Evolutionary conservation across 805 yeast species (phyloP).

Genomic region (Ogataea neopini): DNA sequence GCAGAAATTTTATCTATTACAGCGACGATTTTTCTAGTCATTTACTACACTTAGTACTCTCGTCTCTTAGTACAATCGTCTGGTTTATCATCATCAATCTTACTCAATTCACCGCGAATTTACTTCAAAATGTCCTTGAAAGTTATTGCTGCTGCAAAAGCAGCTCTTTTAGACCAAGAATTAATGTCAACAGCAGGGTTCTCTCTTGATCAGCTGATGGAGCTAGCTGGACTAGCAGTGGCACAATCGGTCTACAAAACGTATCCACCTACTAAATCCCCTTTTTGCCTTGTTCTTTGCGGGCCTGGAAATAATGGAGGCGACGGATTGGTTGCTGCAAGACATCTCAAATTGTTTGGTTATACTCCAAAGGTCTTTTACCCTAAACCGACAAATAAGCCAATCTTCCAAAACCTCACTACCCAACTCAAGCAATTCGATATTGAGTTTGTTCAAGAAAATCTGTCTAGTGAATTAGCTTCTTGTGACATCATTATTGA

Average conservation of each 20-base stretch:
- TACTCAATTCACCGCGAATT: not conserved
- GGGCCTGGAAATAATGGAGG: conserved; percentile 99
- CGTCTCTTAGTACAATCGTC: no score
- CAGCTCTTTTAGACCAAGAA: conserved; percentile 79
- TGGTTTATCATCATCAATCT: no score
- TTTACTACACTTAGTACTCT: no score
- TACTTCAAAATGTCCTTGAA: conserved; percentile 36
- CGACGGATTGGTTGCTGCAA: conserved; percentile 93
- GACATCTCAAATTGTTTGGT: conserved; percentile 83
- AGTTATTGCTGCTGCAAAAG: conserved; percentile 52
- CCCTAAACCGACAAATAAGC: conserved; percentile 66
- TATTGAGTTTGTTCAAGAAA: conserved; percentile 53
- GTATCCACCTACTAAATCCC: conserved; percentile 52
- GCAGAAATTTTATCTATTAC: no score
- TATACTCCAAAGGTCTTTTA: conserved; percentile 75
- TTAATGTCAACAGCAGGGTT: conserved; percentile 79
- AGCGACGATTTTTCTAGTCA: not conserved
- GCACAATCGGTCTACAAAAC: conserved; percentile 79
- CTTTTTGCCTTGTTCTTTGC: conserved; percentile 65
- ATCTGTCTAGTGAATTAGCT: conserved; percentile 31
- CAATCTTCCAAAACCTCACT: conserved; percentile 57
- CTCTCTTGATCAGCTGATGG: conserved; percentile 90
- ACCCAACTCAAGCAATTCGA: conserved; percentile 67
- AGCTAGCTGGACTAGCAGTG: conserved; percentile 91
- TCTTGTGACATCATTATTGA: conserved; percentile 62